Conservation (phyloP, 352 stramenopile species). For the Globisporangium parvum region DNA sequence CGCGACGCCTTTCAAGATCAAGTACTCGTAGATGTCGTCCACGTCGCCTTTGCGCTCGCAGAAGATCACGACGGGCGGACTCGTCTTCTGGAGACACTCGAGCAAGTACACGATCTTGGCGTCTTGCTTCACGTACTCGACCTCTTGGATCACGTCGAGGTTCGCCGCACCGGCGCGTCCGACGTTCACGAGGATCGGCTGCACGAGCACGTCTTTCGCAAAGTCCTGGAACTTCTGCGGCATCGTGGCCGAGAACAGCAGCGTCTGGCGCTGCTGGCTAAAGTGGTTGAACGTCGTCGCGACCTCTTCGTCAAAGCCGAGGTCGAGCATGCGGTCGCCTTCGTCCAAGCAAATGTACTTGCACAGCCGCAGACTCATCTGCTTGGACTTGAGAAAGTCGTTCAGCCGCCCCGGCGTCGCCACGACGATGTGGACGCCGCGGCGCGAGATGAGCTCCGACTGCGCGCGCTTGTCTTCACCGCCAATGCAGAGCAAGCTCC, state of each 20-base stretch:
- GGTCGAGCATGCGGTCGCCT: conserved; percentile 97
- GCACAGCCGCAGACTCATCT: conserved; percentile 93
- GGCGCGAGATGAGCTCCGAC: conserved; percentile 77
- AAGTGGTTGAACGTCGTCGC: conserved; percentile 99
- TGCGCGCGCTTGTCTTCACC: conserved; percentile 93
- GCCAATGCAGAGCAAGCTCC: conserved; percentile 93
- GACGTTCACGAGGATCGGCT: conserved; percentile 98
- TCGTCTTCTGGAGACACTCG: conserved; percentile 98
- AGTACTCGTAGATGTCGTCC: conserved; percentile 99
- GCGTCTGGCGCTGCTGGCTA: conserved; percentile 94
- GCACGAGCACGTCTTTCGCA: conserved; percentile 93
- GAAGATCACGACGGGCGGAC: conserved; percentile 97
- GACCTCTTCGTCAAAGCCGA: conserved; percentile 91
- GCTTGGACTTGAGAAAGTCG: conserved; percentile 94
- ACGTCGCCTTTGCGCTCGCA: conserved; percentile 96
- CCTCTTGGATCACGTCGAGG: conserved; percentile 98
- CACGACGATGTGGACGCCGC: conserved; percentile 95
- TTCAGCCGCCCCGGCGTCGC: conserved; percentile 95
- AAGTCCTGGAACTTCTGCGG: conserved; percentile 99
- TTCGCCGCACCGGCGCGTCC: conserved; percentile 96
- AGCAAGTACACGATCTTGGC: conserved; percentile 98
- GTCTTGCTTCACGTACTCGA: conserved; percentile 99
- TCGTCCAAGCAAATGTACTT: conserved; percentile 99
- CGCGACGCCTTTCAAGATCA: conserved; percentile 96
- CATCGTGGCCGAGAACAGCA: conserved; percentile 99